These are phyloP conservation scores for Lactarius akahatsu DNA, from an alignment of 768 basidiomycete species.

Conservation along the genomic window DNA sequence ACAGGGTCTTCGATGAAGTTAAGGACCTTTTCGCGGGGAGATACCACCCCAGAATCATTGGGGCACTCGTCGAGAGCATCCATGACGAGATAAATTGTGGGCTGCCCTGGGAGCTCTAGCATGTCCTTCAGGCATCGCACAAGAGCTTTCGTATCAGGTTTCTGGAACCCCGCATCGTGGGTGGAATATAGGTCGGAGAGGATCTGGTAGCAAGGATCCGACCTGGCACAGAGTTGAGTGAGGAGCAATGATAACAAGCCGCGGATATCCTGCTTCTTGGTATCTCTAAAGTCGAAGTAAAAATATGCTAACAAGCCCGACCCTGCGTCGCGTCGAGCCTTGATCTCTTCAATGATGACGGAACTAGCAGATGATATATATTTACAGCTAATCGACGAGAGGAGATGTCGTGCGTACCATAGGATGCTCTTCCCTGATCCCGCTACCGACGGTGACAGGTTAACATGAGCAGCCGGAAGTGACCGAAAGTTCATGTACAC, in stretches of 20 bases:
- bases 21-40: background rate
- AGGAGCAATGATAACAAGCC: background rate
- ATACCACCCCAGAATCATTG: background rate
- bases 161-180: background rate
- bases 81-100: background rate
- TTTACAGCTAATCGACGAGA: background rate
- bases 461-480: background rate
- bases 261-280: background rate
- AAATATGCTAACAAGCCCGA: background rate
- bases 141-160: background rate
- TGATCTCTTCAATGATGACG: background rate
- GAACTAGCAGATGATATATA: background rate
- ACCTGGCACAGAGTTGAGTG: background rate
- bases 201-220: background rate
- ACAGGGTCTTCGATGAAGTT: background rate
- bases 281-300: background rate
- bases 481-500: background rate
- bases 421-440: background rate
- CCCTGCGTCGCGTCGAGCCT: background rate
- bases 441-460: background rate
- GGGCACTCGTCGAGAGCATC: background rate
- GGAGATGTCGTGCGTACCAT: background rate
- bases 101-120: background rate
- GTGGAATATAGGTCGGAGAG: background rate
- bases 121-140: background rate